These are phyloP conservation scores for Trypanosomatidae sp. DNA, from an alignment of 208 protist genomes.

Conservation along the genomic window DNA sequence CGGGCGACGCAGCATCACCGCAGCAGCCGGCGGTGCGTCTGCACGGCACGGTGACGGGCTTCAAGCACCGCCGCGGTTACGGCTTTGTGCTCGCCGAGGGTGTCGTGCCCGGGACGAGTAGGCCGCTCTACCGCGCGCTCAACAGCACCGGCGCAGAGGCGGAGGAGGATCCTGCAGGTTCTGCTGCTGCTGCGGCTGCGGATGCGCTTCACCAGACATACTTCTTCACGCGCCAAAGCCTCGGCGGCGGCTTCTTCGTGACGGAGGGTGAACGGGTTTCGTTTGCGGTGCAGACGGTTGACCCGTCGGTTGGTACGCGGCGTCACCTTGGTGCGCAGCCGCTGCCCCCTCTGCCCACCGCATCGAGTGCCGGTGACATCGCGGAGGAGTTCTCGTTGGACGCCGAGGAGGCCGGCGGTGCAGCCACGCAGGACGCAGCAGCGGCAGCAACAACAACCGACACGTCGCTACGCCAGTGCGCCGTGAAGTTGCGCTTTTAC, in stretches of 20 bases:
- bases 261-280: conserved; percentile 71
- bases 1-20: background rate
- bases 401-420: background rate
- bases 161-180: conserved; percentile 1
- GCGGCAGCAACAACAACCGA: too few relatives aligned
- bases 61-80: conserved; percentile 84
- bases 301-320: background rate
- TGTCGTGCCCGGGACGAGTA: too few relatives aligned
- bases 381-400: background rate
- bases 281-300: conserved; percentile 25
- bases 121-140: too few relatives aligned
- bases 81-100: conserved; percentile 75
- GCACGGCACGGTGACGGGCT: conserved; percentile 73
- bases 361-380: too few relatives aligned
- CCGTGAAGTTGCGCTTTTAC: conserved; percentile 42
- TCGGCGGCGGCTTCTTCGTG: conserved; percentile 72
- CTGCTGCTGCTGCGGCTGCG: too few relatives aligned
- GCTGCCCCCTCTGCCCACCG: too few relatives aligned
- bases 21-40: conserved; percentile 22
- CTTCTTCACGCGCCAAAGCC: conserved; percentile 63
- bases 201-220: too few relatives aligned
- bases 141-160: background rate
- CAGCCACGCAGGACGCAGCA: background rate
- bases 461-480: conserved; percentile 19
- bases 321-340: background rate